Conservation (phyloP, 2,329 filamentous ascomycete species). For the Colletotrichum gigasporum region DNA sequence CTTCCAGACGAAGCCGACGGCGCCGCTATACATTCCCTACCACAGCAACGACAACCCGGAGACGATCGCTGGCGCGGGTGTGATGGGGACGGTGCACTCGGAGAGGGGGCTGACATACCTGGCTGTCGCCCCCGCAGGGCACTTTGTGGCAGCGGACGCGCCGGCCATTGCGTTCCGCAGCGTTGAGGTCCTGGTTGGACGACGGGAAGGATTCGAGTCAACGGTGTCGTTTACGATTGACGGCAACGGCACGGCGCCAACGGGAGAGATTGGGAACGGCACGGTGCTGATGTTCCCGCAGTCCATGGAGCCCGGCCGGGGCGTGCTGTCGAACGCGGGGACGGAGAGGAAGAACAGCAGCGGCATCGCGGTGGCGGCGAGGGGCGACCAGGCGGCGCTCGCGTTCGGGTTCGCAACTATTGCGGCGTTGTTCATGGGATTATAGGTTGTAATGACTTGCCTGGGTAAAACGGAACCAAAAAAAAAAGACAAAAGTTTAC, state of each 20-base stretch:
- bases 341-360: conserved; percentile 4
- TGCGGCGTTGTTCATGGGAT: not conserved
- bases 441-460: not conserved
- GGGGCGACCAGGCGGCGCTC: not conserved
- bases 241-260: conserved; percentile 1
- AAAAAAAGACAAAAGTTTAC: not conserved
- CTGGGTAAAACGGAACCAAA: not conserved
- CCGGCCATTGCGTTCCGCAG: conserved; percentile 76
- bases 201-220: conserved; percentile 65
- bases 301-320: conserved; percentile 7
- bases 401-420: not conserved
- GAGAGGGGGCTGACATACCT: conserved; percentile 82
- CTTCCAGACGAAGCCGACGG: conserved; percentile 68
- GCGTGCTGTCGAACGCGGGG: not conserved
- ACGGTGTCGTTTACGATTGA: conserved; percentile 47
- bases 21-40: conserved; percentile 74
- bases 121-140: conserved; percentile 70
- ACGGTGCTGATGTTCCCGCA: conserved; percentile 24
- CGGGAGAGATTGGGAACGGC: conserved; percentile 2
- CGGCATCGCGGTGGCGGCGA: not conserved
- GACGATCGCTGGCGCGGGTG: conserved; percentile 64
- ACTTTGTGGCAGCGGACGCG: conserved; percentile 75
- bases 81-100: conserved; percentile 75
- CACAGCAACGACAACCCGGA: conserved; percentile 51
- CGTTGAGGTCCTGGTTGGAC: conserved; percentile 78